These are phyloP conservation scores for Leccinum fallax DNA, from an alignment of 1,284 basidiomycete species.

Conservation along the genomic window DNA sequence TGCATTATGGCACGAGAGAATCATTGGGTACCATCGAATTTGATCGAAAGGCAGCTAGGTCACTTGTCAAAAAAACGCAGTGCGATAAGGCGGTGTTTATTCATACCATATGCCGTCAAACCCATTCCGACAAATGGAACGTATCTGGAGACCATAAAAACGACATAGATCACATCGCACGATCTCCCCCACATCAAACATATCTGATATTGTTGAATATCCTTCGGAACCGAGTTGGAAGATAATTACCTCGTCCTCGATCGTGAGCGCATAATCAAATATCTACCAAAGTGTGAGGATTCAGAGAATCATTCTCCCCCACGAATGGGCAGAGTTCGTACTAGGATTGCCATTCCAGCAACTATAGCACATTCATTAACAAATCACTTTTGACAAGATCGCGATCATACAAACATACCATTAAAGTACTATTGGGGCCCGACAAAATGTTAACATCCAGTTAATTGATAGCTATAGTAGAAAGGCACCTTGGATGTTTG, in stretches of 20 bases:
- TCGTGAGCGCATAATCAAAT: neutral
- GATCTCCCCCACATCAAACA: neutral
- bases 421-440: neutral
- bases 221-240: neutral
- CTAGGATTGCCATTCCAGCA: neutral
- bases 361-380: neutral
- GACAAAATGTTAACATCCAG: neutral
- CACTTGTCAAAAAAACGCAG: too few relatives aligned
- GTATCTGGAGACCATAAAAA: slow-evolving; percentile 1
- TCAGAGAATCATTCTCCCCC: neutral
- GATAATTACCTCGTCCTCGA: neutral
- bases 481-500: neutral
- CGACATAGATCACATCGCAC: neutral
- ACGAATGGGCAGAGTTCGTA: neutral
- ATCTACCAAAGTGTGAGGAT: neutral
- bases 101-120: neutral
- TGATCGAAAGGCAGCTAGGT: neutral
- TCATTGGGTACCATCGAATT: neutral
- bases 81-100: neutral
- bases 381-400: neutral
- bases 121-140: neutral
- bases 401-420: neutral
- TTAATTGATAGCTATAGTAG: neutral
- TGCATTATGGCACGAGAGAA: neutral
- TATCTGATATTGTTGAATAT: neutral